These are phyloP conservation scores for Mastigamoeba balamuthi DNA, from an alignment of 78 protist genomes.

Conservation along the genomic window DNA sequence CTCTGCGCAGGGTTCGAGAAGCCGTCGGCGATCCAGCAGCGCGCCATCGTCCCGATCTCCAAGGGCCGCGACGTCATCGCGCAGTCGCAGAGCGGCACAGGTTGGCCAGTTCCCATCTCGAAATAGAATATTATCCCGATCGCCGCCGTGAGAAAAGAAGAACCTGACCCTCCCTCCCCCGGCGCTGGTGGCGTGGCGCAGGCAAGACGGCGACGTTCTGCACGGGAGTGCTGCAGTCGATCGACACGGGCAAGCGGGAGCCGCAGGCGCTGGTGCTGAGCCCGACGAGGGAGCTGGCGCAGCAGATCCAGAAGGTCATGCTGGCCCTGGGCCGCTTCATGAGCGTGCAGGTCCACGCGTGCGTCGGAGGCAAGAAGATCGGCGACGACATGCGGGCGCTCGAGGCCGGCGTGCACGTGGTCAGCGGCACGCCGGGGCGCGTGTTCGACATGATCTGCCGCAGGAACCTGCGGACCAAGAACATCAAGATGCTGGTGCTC, in stretches of 20 bases:
- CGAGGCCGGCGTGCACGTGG: constrained; percentile 78
- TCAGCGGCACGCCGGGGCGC: constrained; percentile 97
- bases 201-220: constrained; percentile 97
- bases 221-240: constrained; percentile 63
- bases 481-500: constrained; percentile 84
- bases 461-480: constrained; percentile 54
- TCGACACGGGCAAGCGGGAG: constrained; percentile 56
- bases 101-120: too few relatives aligned
- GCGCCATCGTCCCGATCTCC: constrained; percentile 91
- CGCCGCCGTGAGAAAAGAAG: too few relatives aligned
- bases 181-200: too few relatives aligned
- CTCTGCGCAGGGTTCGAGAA: constrained; percentile 75
- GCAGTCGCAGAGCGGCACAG: constrained; percentile 96
- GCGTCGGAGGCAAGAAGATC: constrained; percentile 91
- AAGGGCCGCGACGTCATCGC: constrained; percentile 95
- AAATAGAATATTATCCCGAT: constrained; percentile 80
- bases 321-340: constrained; percentile 82
- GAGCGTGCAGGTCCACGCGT: constrained; percentile 68
- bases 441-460: constrained; percentile 91
- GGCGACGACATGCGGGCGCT: constrained; percentile 72
- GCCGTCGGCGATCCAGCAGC: constrained; percentile 98
- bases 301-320: constrained; percentile 85
- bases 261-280: constrained; percentile 88
- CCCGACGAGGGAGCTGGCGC: constrained; percentile 97
- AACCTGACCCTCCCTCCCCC: too few relatives aligned